Evolutionary conservation across 805 yeast species (phyloP), one percentile per base, ranked within the genome.

Genomic region (Pichia eremophila): DNA sequence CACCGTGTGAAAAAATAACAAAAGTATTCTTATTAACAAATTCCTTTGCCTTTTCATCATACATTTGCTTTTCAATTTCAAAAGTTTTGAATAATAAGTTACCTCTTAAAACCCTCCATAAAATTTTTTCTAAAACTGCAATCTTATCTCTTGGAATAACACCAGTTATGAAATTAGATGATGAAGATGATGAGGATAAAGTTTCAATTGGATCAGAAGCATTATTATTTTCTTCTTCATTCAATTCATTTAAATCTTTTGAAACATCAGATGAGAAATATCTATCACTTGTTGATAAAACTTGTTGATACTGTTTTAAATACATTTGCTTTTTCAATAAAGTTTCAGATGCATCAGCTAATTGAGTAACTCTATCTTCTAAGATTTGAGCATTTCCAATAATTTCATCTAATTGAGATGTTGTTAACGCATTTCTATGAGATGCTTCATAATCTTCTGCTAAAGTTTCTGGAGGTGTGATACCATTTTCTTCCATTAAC

Each of bases 41-140:
- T 31, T 72, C 72, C 44, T 77, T 77, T 22, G 80, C 57, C 58
- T 78, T 74, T 40, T 75, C 63, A 57, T 87, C 95, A 58, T 75
- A 77, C 45, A 88, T 67, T 19, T 80, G 77, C 57, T 83, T 85
- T 8, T 76, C 75, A 50, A 91, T 78, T 55, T 85, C 93, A 43
- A 77, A 75, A 53, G 84, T 77, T 55, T 82, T 81, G 63, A 90
- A 77, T 59, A 77, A 87, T 54, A 95, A 71, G 63, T 93, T 93
- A 60, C 99, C 99, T 64, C 99, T 80, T 53, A 91, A 74, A 18
- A 88, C 80, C 67, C 99, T 78, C 95, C 96, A 93, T 43, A 89
- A 68, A 48, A 93, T 87, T 57, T 81, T 85, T 61, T 89, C 89
- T 52, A 93, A 70, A 2, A 83, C 72, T 15, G 74, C 77, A 28